Evolutionary conservation across 1,139 yeast genomes (phyloP).

Genomic region (Meyerozyma carpophila): DNA sequence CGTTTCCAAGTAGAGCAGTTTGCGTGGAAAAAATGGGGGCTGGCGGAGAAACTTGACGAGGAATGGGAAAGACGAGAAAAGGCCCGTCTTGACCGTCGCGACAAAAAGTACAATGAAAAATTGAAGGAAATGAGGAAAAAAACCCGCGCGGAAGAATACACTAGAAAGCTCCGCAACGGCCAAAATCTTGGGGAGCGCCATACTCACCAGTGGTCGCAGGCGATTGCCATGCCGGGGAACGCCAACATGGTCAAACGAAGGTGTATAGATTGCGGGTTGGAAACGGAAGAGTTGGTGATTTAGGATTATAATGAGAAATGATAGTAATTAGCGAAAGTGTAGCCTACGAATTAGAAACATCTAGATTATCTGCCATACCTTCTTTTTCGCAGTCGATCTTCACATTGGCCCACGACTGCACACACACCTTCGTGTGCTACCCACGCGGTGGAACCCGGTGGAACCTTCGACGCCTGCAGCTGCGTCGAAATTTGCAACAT

Average conservation of each 20-base stretch:
- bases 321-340: background rate
- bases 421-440: background rate
- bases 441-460: background rate
- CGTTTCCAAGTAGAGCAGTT: conserved; percentile 87
- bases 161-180: conserved; percentile 61
- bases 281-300: conserved; percentile 57
- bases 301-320: background rate
- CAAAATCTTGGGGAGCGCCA: conserved; percentile 50
- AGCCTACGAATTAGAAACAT: background rate
- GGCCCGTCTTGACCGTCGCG: conserved; percentile 65
- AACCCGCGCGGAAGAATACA: conserved; percentile 88
- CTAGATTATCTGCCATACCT: no score
- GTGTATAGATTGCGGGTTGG: conserved; percentile 82
- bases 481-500: conserved; percentile 1
- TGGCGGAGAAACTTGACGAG: conserved; percentile 79
- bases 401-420: background rate
- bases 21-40: conserved; percentile 95
- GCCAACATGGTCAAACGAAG: conserved; percentile 48
- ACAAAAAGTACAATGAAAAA: conserved; percentile 69
- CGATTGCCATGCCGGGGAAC: conserved; percentile 32
- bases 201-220: conserved; percentile 74
- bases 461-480: conserved; percentile 1
- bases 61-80: conserved; percentile 87
- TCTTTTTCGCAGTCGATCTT: background rate
- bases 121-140: conserved; percentile 82